These are phyloP conservation scores for Tetradesmus lagerheimii DNA, from an alignment of 139 green algal species.

Conservation along the genomic window DNA sequence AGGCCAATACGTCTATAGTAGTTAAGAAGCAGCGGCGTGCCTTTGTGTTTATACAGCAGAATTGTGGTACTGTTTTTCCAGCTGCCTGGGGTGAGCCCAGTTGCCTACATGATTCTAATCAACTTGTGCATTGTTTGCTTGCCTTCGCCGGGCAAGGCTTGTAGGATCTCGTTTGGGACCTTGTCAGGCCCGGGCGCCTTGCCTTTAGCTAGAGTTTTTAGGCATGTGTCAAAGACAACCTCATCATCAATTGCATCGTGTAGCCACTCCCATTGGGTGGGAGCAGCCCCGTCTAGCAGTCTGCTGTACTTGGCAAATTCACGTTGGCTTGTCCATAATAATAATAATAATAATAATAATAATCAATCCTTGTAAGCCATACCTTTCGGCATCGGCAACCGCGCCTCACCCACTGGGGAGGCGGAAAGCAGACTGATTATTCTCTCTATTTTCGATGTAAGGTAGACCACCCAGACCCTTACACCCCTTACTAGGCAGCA, in stretches of 20 bases:
- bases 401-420: too few relatives aligned
- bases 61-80: constrained; percentile 55
- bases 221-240: constrained; percentile 5
- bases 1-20: constrained; percentile 54
- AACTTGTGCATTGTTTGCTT: constrained; percentile 38
- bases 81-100: constrained; percentile 22
- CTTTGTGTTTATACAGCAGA: constrained; percentile 52
- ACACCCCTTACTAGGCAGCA: too few relatives aligned
- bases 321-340: background rate
- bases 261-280: background rate
- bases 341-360: too few relatives aligned
- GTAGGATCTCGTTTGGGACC: constrained; percentile 56
- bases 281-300: background rate
- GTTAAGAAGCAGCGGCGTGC: constrained; percentile 19
- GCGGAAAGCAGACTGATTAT: too few relatives aligned
- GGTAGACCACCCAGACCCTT: too few relatives aligned
- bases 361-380: too few relatives aligned
- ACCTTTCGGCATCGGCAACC: too few relatives aligned
- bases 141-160: constrained; percentile 31
- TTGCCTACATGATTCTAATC: constrained; percentile 54
- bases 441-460: too few relatives aligned
- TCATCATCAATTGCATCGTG: constrained; percentile 16
- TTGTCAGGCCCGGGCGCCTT: constrained; percentile 50
- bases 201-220: background rate
- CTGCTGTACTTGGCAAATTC: background rate